Evolutionary conservation across 78 protist species (phyloP).

Genomic region (Dictyostelium brefeldianum): DNA sequence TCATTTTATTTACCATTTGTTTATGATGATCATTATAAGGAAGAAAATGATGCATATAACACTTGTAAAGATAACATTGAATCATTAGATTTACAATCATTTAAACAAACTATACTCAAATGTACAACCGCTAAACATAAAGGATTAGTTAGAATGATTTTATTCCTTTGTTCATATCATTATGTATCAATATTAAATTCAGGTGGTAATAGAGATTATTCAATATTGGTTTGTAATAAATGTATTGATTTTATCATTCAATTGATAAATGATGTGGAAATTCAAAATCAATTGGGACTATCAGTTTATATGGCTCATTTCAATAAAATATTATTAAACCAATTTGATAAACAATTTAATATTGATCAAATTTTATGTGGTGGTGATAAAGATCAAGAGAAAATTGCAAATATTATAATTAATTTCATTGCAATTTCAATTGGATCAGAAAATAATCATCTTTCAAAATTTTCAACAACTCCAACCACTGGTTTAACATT

Average conservation of each 20-base stretch:
- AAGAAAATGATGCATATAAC: neutral
- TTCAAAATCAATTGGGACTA: neutral
- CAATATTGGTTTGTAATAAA: neutral
- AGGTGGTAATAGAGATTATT: neutral
- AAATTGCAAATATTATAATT: neutral
- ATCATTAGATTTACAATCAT: neutral
- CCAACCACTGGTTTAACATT: neutral
- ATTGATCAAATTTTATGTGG: neutral
- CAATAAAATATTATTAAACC: neutral
- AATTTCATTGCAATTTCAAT: constrained; percentile 38
- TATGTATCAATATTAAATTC: neutral
- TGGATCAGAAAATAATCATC: constrained; percentile 42
- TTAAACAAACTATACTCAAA: neutral
- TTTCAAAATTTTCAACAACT: neutral
- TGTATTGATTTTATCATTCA: neutral
- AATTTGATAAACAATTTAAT: neutral
- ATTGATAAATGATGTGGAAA: neutral
- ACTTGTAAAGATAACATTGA: neutral
- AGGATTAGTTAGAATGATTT: constrained; percentile 35
- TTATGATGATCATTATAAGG: neutral
- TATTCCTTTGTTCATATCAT: constrained; percentile 22
- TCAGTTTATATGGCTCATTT: neutral
- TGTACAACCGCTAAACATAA: neutral
- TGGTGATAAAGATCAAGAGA: neutral
- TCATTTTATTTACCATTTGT: constrained; percentile 24